A percentile compares a stretch with the other conserved stretches of the same genome.
Evolutionary conservation across 2,329 filamentous ascomycete species (phyloP).

Genomic region (Drechslerella dactyloides): DNA sequence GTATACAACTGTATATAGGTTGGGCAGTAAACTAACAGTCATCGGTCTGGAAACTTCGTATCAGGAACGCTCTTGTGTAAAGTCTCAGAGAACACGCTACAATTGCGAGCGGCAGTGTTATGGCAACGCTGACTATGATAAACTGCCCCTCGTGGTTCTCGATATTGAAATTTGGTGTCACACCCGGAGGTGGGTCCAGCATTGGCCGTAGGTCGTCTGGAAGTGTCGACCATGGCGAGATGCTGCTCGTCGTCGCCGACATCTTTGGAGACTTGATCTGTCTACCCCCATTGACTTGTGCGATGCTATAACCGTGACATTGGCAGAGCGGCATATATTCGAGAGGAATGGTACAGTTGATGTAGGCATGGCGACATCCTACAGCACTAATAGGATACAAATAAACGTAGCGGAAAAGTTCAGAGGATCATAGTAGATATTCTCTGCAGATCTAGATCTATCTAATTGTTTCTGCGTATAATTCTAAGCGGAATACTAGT

Average conservation of each 20-base stretch:
- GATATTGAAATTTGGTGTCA: constrained; percentile 32
- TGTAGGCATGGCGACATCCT: too few species aligned
- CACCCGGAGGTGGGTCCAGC: constrained; percentile 36
- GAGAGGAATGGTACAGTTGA: too few species aligned
- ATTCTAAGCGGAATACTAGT: too few species aligned
- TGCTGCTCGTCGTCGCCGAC: constrained; percentile 41
- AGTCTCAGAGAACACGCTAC: constrained; percentile 40
- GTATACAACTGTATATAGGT: neutral
- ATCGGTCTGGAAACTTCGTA: constrained; percentile 36
- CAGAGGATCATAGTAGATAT: too few species aligned
- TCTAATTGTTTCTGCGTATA: too few species aligned
- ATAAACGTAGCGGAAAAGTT: too few species aligned
- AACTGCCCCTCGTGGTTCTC: constrained; percentile 33
- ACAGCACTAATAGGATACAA: too few species aligned
- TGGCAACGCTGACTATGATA: constrained; percentile 22
- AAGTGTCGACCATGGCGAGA: constrained; percentile 49
- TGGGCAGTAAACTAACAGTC: constrained; percentile 27
- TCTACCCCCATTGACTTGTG: constrained; percentile 8
- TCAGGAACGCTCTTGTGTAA: constrained; percentile 29
- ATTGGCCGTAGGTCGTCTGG: constrained; percentile 36
- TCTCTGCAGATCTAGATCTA: too few species aligned
- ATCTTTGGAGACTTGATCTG: too few species aligned
- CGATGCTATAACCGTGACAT: too few species aligned
- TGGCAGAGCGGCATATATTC: too few species aligned
- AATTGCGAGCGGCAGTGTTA: constrained; percentile 35